Conservation (phyloP, 768 basidiomycete species). For the Tephrocybe sp. region DNA sequence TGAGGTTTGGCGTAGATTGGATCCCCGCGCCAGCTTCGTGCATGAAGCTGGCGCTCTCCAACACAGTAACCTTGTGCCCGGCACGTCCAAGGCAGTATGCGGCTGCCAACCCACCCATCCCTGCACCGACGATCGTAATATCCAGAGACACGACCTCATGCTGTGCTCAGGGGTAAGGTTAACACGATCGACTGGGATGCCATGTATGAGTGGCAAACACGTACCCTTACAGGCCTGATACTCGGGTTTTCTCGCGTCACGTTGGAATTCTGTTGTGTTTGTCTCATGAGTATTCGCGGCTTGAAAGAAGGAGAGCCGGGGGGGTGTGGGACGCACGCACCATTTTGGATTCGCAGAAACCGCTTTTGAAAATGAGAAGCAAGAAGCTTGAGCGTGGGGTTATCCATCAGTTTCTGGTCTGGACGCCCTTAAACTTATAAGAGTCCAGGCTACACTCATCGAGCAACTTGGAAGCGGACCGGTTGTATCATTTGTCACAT, state of each 20-base stretch:
- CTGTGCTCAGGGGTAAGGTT: not conserved
- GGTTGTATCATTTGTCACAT: too few relatives aligned
- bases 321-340: not conserved
- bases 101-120: constrained; percentile 47
- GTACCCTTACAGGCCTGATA: constrained; percentile 1
- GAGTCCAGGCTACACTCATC: too few relatives aligned
- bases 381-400: not conserved
- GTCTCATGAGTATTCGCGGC: not conserved
- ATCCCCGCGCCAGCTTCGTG: constrained; percentile 53
- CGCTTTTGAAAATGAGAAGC: not conserved
- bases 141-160: constrained; percentile 10
- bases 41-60: constrained; percentile 38
- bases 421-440: not conserved
- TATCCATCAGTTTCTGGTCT: not conserved
- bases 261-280: not conserved
- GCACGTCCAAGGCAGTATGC: constrained; percentile 43
- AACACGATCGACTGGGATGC: not conserved
- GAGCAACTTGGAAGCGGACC: too few relatives aligned
- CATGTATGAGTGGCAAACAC: not conserved
- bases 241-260: not conserved
- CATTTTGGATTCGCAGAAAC: not conserved
- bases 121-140: constrained; percentile 47
- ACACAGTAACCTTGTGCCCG: constrained; percentile 47
- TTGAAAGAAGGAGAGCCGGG: not conserved
- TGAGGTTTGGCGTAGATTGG: constrained; percentile 41